Percentiles rank a stretch among this genome's conserved stretches.
phyloP scores from a whole-genome alignment of 1,139 yeast species.

The Zygosaccharomyces pseudobailii region DNA sequence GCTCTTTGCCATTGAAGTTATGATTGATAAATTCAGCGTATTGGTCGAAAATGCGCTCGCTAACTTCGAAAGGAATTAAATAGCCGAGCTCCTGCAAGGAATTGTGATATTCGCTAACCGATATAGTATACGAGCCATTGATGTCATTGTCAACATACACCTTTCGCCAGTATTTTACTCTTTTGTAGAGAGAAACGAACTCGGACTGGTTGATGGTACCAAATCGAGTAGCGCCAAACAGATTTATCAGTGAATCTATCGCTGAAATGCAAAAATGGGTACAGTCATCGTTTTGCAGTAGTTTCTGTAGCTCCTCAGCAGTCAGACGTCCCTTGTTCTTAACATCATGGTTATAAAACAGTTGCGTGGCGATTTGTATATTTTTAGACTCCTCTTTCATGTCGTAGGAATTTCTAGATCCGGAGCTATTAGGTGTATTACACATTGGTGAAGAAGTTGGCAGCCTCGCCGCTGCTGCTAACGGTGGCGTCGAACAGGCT shows the following conservation, averaged over 20 bases:
- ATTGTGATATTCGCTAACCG: conserved; percentile 32
- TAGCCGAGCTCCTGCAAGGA: conserved; percentile 35
- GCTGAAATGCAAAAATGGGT: conserved; percentile 33
- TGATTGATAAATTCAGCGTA: conserved; percentile 32
- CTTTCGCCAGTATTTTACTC: conserved; percentile 35
- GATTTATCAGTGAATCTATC: conserved; percentile 32
- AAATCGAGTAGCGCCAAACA: conserved; percentile 34
- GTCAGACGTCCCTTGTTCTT: conserved; percentile 30
- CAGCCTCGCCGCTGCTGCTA: conserved; percentile 6
- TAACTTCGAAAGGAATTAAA: conserved; percentile 32
- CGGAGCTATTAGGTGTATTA: conserved; percentile 3
- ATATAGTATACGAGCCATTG: conserved; percentile 32
- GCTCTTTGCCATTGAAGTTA: conserved; percentile 44
- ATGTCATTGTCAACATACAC: conserved; percentile 36
- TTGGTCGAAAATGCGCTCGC: conserved; percentile 34
- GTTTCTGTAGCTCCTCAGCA: conserved; percentile 33
- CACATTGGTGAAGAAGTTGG: conserved; percentile 9
- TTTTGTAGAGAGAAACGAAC: conserved; percentile 32
- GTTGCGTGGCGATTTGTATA: conserved; percentile 26
- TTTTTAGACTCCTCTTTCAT: conserved; percentile 23
- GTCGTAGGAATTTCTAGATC: conserved; percentile 9
- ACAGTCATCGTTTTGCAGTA: conserved; percentile 34
- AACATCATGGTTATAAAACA: conserved; percentile 33
- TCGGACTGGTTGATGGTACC: conserved; percentile 33
- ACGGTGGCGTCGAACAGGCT: conserved; percentile 8